phyloP scores from a whole-genome alignment of 441 rosid species.

The Euphorbia celastroides region DNA sequence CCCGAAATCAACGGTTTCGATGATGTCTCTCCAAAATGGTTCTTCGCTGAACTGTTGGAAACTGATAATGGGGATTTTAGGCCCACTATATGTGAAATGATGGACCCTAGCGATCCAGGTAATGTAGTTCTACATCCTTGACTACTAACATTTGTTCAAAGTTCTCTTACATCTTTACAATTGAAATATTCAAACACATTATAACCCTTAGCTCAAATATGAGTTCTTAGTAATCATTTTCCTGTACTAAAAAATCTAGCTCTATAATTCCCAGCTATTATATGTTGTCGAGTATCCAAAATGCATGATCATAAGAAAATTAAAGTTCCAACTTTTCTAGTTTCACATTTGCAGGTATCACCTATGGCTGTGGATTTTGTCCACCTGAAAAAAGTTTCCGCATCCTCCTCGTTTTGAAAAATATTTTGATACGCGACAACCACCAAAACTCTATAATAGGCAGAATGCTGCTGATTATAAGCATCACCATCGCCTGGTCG shows the following conservation, averaged over 20 bases:
- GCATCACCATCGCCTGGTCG: background rate
- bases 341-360: background rate
- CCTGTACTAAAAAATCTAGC: background rate
- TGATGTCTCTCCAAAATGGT: too few species aligned
- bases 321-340: background rate
- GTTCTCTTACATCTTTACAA: too few species aligned
- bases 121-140: too few species aligned
- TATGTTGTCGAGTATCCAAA: background rate
- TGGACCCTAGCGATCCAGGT: too few species aligned
- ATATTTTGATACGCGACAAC: background rate
- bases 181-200: too few species aligned
- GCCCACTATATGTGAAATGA: too few species aligned
- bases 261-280: too few species aligned
- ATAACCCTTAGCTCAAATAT: background rate
- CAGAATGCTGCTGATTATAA: background rate
- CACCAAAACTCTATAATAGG: background rate
- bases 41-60: too few species aligned
- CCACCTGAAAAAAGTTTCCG: background rate
- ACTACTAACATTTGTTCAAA: too few species aligned
- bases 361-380: background rate
- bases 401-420: background rate
- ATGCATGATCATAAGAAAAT: too few species aligned
- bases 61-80: too few species aligned
- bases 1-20: too few species aligned
- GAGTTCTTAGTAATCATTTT: background rate